Conservation (phyloP, 2,329 filamentous ascomycete species). For the Fusarium piperis region DNA sequence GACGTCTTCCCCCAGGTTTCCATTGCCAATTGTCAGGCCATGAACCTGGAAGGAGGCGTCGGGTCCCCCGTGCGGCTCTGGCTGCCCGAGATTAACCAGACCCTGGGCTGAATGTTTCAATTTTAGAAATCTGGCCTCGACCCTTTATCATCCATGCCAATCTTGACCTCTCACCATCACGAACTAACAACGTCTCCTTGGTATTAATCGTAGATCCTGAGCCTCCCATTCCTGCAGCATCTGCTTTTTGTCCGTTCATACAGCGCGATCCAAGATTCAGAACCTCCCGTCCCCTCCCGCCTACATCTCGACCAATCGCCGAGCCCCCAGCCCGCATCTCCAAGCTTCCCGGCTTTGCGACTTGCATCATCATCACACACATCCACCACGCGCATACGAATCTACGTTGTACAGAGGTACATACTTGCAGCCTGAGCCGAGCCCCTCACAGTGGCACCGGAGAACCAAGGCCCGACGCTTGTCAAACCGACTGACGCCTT, state of each 20-base stretch:
- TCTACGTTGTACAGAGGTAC: slow-evolving; percentile 9
- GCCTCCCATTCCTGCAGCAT: slow-evolving; percentile 27
- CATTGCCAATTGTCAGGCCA: slow-evolving; percentile 37
- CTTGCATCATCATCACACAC: slow-evolving; percentile 20
- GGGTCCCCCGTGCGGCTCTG: slow-evolving; percentile 32
- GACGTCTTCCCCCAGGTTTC: slow-evolving; percentile 37
- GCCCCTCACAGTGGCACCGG: slow-evolving; percentile 38
- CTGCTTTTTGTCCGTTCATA: slow-evolving; percentile 17
- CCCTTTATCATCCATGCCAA: background rate
- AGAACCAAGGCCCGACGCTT: background rate
- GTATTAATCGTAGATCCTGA: slow-evolving; percentile 1
- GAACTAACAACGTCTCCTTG: slow-evolving; percentile 4
- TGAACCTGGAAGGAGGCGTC: slow-evolving; percentile 32
- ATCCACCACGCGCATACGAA: slow-evolving; percentile 16
- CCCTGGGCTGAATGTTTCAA: slow-evolving; percentile 16
- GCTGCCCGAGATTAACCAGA: slow-evolving; percentile 27
- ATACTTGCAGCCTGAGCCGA: slow-evolving; percentile 27
- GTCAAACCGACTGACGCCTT: slow-evolving; percentile 19
- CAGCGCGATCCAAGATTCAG: slow-evolving; percentile 11
- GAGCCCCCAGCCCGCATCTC: slow-evolving; percentile 16
- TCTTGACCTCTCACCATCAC: slow-evolving; percentile 11
- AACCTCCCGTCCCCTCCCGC: slow-evolving; percentile 23
- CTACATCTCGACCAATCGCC: slow-evolving; percentile 33
- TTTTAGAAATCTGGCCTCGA: slow-evolving; percentile 37
- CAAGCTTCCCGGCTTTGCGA: slow-evolving; percentile 25